Base-by-base conservation (phyloP, 169 alveolate genomes). In the Plasmodium vinckei region DNA sequence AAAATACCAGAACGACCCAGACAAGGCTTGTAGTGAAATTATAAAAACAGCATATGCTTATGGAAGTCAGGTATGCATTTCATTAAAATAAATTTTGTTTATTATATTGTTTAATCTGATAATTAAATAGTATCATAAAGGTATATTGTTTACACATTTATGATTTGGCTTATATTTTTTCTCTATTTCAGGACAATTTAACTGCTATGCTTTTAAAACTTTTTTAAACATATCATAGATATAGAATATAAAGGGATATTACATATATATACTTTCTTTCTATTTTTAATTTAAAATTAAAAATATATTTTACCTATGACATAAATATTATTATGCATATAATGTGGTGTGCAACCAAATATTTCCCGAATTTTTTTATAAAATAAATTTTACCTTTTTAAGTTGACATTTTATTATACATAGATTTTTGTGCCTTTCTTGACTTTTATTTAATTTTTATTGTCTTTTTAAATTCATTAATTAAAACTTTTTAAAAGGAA, bases 1-100 rank as follows among this genome's bases (percentile, higher is more conserved):
- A 57, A 27, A 60, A 12, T 67, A 82, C 23, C 51, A 67, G n/a
- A 54, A 82, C 54, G 90, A 82, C 27, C 90, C 90, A 51, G 90
- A 82, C 42, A 82, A 82, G 65, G 90, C 90, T 15, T 82, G 90
- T 46, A 82, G 90, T 19, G 90, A 82, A 54, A 82, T 82, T 39
- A 82, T 82, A 44, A 82, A 82, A 46, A 82, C 90, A 9, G 90
- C 90, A 7, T 82, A 54, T 68, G 73, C 82, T 17, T 68, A 70
- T 19, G 90, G 90, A 33, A 82, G 90, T 56, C 90, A 82, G 72
- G 90, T 82, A 67, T 15, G 15, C 17, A 47, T 15, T 65, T 65
- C 5, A 9, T 13, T 9, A 15, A 1, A 9, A 44, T 5, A 17
- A 63, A 23, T 1, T 9, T 27, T n/a, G 3, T 49, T 49, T 51